Base-by-base conservation (phyloP, 805 yeast genomes). In the Monosporozyma yasuniensis region DNA sequence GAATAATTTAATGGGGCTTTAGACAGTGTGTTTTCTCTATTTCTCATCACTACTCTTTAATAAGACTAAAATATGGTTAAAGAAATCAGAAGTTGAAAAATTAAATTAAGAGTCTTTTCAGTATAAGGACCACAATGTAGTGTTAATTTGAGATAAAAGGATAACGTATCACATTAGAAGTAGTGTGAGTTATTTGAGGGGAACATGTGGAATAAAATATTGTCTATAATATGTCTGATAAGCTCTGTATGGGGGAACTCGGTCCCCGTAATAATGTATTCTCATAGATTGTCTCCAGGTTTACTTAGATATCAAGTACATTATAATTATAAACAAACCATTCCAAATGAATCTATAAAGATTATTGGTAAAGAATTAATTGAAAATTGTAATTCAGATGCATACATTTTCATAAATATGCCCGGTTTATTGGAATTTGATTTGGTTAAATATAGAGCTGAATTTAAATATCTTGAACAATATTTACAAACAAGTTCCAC, bases 401-500 rank as follows among this genome's bases (percentile, higher is more conserved):
- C 82, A 0, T 82, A 80, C 54, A 61, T 83, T 3, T 63, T 83
- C 28, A 72, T 81, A 2, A 70, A 74, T 52, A 75, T 76, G 49
- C 83, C 84, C 3, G 81, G 82, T 1, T 58, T 81, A 49, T 60
- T 63, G 6, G 62, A 72, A 39, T 65, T 70, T 21, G 84, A 81
- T 59, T 73, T 79, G 30, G 62, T 65, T 23, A 50, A 70, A 34
- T 72, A 71, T 52, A 69, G 64, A 11, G 58, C 61, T 12, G 57
- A 64, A 14, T 80, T 82, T 71, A 72, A 69, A 1, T 70, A 74
- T 51, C 54, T 83, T 4, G 71, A 82, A 51, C 71, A 75, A 41
- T 76, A 78, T 58, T 59, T 81, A 53, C 64, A 72, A 21, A 68
- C 73, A 61, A 71, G 86, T n/a, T 82, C 89, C 4, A 78, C 87